Percentiles rank a stretch among this genome's conserved stretches.
Conservation (phyloP, 1,284 basidiomycete species). For the Xerocomus tenax region DNA sequence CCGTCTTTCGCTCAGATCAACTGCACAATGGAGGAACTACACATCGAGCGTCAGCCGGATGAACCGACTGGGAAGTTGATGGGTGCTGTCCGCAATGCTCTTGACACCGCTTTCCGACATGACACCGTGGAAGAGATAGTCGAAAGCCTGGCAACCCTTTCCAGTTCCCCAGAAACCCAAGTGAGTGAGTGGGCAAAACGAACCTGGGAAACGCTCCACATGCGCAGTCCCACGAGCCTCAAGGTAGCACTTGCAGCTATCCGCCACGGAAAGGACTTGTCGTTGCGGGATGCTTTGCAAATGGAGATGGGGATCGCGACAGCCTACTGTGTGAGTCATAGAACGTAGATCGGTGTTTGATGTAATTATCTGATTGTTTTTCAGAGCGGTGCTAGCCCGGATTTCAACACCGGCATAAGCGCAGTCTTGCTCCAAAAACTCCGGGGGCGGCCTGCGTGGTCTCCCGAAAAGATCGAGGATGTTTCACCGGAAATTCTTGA, state of each 20-base stretch:
- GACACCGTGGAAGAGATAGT: constrained; percentile 66
- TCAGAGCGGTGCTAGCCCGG: constrained; percentile 66
- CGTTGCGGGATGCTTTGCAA: constrained; percentile 60
- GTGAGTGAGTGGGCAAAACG: constrained; percentile 67
- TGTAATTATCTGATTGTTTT: constrained; percentile 12
- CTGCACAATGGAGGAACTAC: constrained; percentile 60
- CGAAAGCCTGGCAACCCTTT: constrained; percentile 44
- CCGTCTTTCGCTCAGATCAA: constrained; percentile 44
- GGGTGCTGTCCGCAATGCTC: constrained; percentile 59
- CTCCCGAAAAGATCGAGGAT: constrained; percentile 50
- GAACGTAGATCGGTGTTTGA: constrained; percentile 11
- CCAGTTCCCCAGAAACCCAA: constrained; percentile 35
- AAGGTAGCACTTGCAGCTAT: constrained; percentile 78
- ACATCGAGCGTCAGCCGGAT: constrained; percentile 48
- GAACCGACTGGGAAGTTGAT: constrained; percentile 51
- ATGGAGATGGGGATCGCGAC: constrained; percentile 78
- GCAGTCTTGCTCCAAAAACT: constrained; percentile 62
- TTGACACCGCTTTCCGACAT: constrained; percentile 74
- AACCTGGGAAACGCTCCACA: constrained; percentile 55
- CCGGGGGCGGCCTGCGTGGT: constrained; percentile 54
- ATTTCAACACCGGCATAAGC: constrained; percentile 76
- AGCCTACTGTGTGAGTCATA: constrained; percentile 64
- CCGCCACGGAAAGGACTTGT: constrained; percentile 55
- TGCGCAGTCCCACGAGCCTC: constrained; percentile 83
- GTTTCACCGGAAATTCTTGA: constrained; percentile 49